Evolutionary conservation across 768 basidiomycete species (phyloP), one percentile per base, ranked within the genome.

Genomic region (Termitomyces titanicus): DNA sequence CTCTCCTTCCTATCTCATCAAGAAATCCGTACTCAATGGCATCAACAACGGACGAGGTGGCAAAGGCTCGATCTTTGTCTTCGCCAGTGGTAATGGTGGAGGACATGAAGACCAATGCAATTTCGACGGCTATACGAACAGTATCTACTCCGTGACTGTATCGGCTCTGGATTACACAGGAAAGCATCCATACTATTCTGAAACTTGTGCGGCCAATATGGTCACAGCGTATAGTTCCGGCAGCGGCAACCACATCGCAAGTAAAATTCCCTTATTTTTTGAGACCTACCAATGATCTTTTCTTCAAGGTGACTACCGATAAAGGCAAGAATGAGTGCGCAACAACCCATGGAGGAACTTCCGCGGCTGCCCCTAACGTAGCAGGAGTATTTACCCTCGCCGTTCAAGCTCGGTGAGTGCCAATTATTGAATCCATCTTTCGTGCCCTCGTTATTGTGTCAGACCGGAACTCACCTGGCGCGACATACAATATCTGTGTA

Each of bases 41-140:
- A 83, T 98, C 33, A 88, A 89, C 69, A 87, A 90, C 33, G 97
- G 97, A 1, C 84, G 97, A 39, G 80, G 73, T 18, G 94, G 94
- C 12, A 93, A 91, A 65, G 97, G 97, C 0, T 93, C 89, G 22
- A 79, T 99, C 55, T 98, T 89, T 61, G 97, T 98, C 18, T 98
- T 98, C 66, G 97, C 97, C 2, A 94, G 92, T 53, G 97, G 97
- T 0, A 99, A 99, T 64, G 97, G 97, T 10, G 97, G 92, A 34
- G 80, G 79, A 9, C 79, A 82, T 54, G 92, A 88, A 12, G 97
- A 99, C 66, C 96, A 98, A 69, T 98, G 97, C 77, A 99, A 99
- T 69, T 98, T 98, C 66, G 96, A 98, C 63, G 97, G 97, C 7
- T 99, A 98, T 68, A 98, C 97, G 5, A 99, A 99, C 68, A 92